A percentile compares a stretch with the other conserved stretches of the same genome.
phyloP scores from a whole-genome alignment of 306 rosid genomes.

The Dryas alaskensis region DNA sequence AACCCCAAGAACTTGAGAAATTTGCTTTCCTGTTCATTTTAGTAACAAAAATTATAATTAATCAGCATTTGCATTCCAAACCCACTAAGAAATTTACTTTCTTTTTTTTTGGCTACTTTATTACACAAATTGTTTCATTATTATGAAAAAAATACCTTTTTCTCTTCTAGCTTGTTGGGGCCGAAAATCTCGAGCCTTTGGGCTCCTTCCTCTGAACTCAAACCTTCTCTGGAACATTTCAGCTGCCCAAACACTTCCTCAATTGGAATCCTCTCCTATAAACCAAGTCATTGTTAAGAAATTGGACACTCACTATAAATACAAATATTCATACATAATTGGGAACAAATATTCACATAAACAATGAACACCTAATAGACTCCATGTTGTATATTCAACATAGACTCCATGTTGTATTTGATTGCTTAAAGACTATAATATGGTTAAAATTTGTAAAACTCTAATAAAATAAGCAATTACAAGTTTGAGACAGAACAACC shows the following conservation, averaged over 20 bases:
- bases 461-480: too few species aligned
- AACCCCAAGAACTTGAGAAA: constrained; percentile 91
- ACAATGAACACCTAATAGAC: too few species aligned
- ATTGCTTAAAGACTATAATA: too few species aligned
- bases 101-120: neutral
- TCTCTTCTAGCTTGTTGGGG: constrained; percentile 97
- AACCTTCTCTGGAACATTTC: constrained; percentile 84
- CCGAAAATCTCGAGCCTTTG: constrained; percentile 84
- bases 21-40: constrained; percentile 78
- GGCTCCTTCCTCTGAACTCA: constrained; percentile 70
- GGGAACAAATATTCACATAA: too few species aligned
- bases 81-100: neutral
- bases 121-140: neutral
- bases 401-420: too few species aligned
- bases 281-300: constrained; percentile 26
- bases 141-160: constrained; percentile 50
- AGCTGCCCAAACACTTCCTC: constrained; percentile 88
- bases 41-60: constrained; percentile 1
- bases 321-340: too few species aligned
- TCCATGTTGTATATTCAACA: too few species aligned
- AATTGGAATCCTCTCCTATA: constrained; percentile 85
- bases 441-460: too few species aligned
- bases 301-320: neutral
- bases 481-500: too few species aligned
- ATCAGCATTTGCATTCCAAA: constrained; percentile 34